phyloP scores from a whole-genome alignment of 1,284 basidiomycete genomes.

The Paramarasmius palmivorus region DNA sequence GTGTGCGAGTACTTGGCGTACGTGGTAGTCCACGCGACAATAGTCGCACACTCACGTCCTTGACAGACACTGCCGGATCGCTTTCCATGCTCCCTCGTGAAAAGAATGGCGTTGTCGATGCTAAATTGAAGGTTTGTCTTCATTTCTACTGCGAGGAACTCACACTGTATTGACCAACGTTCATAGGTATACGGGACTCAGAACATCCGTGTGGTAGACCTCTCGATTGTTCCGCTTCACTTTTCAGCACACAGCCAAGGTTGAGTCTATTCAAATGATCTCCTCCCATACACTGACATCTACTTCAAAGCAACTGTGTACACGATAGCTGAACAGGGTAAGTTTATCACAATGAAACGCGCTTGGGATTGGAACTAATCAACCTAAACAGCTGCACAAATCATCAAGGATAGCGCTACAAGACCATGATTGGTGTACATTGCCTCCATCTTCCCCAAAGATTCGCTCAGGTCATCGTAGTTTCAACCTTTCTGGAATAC shows the following conservation, averaged over 20 bases:
- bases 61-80: slow-evolving; percentile 37
- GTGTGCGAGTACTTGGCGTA: slow-evolving; percentile 30
- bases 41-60: not conserved
- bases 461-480: too few relatives aligned
- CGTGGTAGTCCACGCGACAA: slow-evolving; percentile 6
- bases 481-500: too few relatives aligned
- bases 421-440: too few relatives aligned
- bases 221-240: slow-evolving; percentile 38
- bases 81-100: slow-evolving; percentile 63
- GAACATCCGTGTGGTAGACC: slow-evolving; percentile 46
- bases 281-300: too few relatives aligned
- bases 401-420: not conserved
- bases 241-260: too few relatives aligned
- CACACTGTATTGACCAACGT: too few relatives aligned
- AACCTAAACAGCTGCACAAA: not conserved
- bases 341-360: too few relatives aligned
- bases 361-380: too few relatives aligned
- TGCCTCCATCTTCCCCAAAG: too few relatives aligned
- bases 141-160: slow-evolving; percentile 19
- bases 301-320: not conserved
- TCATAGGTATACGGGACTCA: slow-evolving; percentile 45
- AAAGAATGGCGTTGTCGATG: slow-evolving; percentile 50
- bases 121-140: slow-evolving; percentile 35
- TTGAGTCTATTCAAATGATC: too few relatives aligned
- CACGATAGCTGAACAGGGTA: slow-evolving; percentile 1